A percentile compares a stretch with the other conserved stretches of the same genome.
These are phyloP conservation scores for Pilasporangium apinafurcum DNA, from an alignment of 352 stramenopile genomes.

Conservation along the genomic window DNA sequence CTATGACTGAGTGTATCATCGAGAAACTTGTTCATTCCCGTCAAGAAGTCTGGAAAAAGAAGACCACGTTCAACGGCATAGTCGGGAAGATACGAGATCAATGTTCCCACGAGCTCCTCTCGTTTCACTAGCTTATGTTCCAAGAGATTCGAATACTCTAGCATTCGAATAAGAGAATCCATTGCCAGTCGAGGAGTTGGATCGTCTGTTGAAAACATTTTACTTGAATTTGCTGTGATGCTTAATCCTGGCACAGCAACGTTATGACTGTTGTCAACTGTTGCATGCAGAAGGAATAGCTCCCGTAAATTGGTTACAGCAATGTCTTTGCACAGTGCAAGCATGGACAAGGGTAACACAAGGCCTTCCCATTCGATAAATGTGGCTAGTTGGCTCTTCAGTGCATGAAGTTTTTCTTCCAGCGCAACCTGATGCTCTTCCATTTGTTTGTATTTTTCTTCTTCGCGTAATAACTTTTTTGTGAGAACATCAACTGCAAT, in stretches of 20 bases:
- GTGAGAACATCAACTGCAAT: conserved; percentile 70
- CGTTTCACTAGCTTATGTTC: conserved; percentile 25
- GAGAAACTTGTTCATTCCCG: conserved; percentile 32
- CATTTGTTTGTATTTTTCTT: conserved; percentile 53
- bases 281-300: conserved; percentile 41
- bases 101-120: conserved; percentile 16
- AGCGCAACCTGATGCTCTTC: conserved; percentile 49
- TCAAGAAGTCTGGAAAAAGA: conserved; percentile 52
- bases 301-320: conserved; percentile 38
- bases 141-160: conserved; percentile 32
- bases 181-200: conserved; percentile 23
- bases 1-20: conserved; percentile 22
- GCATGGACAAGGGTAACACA: conserved; percentile 33
- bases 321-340: conserved; percentile 45
- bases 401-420: conserved; percentile 33
- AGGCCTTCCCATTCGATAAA: conserved; percentile 55
- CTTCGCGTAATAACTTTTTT: conserved; percentile 68
- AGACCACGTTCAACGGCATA: conserved; percentile 41
- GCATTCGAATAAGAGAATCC: conserved; percentile 33
- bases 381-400: conserved; percentile 35
- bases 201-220: not conserved
- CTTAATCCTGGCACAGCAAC: too few species aligned
- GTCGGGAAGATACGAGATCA: conserved; percentile 26
- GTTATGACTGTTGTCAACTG: not conserved
- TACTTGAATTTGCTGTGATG: not conserved